Conservation (phyloP, 352 stramenopile genomes). For the Blastocystis sp. region DNA sequence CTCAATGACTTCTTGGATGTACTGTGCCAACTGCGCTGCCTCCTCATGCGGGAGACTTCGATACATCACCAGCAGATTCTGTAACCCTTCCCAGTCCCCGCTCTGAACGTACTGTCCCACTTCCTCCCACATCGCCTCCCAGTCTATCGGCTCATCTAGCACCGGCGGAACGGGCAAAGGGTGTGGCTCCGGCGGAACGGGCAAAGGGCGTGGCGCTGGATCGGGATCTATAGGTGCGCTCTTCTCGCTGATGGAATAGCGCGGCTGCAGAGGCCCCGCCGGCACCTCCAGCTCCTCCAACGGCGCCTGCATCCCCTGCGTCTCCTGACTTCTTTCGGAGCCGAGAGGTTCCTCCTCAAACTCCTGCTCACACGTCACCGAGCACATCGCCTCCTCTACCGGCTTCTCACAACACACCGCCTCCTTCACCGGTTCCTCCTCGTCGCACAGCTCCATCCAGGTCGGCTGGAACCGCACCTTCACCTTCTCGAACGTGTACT, state of each 20-base stretch:
- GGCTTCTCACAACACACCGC: neutral
- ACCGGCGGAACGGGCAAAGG: neutral
- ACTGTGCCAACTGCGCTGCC: neutral
- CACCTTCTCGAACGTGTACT: neutral
- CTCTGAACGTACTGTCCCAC: neutral
- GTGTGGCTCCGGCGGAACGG: neutral
- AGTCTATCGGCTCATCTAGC: neutral
- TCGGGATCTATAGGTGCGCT: neutral
- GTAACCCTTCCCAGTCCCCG: neutral
- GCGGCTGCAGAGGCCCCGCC: neutral
- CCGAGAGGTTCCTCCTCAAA: neutral
- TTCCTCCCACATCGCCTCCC: neutral
- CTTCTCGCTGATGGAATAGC: neutral
- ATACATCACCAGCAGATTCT: neutral
- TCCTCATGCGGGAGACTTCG: neutral
- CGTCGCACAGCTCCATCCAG: neutral
- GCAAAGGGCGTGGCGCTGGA: too few species aligned
- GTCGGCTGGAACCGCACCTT: neutral
- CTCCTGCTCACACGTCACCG: neutral
- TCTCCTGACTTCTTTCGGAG: neutral
- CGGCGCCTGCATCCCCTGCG: neutral
- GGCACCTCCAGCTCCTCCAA: neutral
- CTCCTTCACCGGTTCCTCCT: neutral
- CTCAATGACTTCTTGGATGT: neutral
- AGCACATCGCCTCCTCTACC: neutral